These are phyloP conservation scores for Hyphopichia burtonii DNA, from an alignment of 1,139 yeast genomes.

Conservation along the genomic window DNA sequence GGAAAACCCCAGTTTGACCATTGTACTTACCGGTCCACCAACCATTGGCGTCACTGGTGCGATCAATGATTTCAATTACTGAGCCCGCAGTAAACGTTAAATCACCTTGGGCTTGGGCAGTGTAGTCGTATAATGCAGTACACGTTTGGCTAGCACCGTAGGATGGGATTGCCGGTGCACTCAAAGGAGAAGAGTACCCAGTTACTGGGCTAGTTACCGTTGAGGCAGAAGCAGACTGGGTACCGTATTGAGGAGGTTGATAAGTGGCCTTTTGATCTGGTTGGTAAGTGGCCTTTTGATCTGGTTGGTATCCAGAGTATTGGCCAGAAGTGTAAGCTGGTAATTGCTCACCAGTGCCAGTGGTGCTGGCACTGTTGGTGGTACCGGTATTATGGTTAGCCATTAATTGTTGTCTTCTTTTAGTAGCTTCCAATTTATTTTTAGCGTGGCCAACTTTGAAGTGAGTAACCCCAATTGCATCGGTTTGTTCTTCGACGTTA, in stretches of 20 bases:
- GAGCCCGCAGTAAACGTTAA: constrained; percentile 86
- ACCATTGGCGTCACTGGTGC: constrained; percentile 81
- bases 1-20: constrained; percentile 89
- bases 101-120: constrained; percentile 90
- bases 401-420: constrained; percentile 62
- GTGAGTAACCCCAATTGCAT: constrained; percentile 81
- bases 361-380: constrained; percentile 24
- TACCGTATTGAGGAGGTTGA: constrained; percentile 11
- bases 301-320: constrained; percentile 8
- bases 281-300: constrained; percentile 8
- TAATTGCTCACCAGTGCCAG: constrained; percentile 21
- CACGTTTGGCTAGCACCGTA: constrained; percentile 45
- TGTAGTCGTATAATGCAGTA: constrained; percentile 73
- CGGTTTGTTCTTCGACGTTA: constrained; percentile 84
- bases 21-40: constrained; percentile 98
- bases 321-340: constrained; percentile 32
- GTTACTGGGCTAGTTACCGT: constrained; percentile 5
- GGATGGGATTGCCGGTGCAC: constrained; percentile 8
- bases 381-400: constrained; percentile 27
- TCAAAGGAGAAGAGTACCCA: neutral
- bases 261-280: constrained; percentile 12
- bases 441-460: constrained; percentile 89
- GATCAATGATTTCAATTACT: constrained; percentile 75
- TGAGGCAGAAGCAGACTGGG: constrained; percentile 10
- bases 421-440: constrained; percentile 77